Evolutionary conservation across 306 rosid species (phyloP).

Genomic region (Astragalus membranaceus): DNA sequence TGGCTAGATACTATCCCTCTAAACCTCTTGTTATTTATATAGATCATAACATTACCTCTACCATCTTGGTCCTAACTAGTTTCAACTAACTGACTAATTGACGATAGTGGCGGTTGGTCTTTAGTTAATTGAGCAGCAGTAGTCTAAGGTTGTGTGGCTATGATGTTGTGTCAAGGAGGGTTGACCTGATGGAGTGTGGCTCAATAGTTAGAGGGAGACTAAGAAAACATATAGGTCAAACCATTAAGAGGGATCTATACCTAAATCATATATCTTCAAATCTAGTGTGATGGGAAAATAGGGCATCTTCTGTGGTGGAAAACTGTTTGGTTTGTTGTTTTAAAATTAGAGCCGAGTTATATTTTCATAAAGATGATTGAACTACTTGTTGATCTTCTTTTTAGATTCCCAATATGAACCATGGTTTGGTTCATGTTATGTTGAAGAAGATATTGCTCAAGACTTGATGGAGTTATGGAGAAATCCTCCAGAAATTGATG

Average conservation of each 20-base stretch:
- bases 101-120: not conserved
- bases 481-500: slow-evolving; percentile 71
- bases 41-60: not conserved
- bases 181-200: not conserved
- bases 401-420: slow-evolving; percentile 72
- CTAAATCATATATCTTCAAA: not conserved
- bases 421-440: slow-evolving; percentile 83
- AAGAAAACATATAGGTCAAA: not conserved
- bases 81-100: not conserved
- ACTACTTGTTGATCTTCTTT: slow-evolving; percentile 19
- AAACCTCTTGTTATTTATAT: not conserved
- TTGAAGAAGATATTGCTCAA: slow-evolving; percentile 67
- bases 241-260: not conserved
- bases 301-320: not conserved
- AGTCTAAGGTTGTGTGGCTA: not conserved
- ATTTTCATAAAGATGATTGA: slow-evolving; percentile 13
- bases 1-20: not conserved
- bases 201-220: not conserved
- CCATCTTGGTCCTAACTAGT: not conserved
- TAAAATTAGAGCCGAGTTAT: not conserved
- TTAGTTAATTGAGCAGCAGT: not conserved
- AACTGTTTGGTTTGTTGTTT: not conserved
- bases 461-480: slow-evolving; percentile 71
- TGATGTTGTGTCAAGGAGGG: not conserved
- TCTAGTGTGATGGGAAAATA: not conserved